phyloP scores from a whole-genome alignment of 371 early-diverging fungal genomes.

The Caulochytrium protostelioides region DNA sequence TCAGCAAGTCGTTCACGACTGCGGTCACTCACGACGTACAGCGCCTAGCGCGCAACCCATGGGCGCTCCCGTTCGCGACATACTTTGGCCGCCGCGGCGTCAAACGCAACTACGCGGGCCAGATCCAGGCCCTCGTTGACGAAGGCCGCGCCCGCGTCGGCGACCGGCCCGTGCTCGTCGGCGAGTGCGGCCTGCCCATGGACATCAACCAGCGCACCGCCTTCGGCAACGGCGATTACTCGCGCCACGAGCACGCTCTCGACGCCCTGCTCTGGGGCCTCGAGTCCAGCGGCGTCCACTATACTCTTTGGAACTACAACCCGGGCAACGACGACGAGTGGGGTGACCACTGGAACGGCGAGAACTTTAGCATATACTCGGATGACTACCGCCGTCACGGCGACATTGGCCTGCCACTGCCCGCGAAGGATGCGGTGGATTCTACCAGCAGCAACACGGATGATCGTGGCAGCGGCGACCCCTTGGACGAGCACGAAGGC shows the following conservation, averaged over 20 bases:
- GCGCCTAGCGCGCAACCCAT: constrained; percentile 38
- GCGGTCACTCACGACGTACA: constrained; percentile 55
- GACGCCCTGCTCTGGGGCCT: constrained; percentile 45
- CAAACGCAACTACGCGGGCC: constrained; percentile 46
- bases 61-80: constrained; percentile 42
- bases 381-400: constrained; percentile 2
- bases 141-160: constrained; percentile 40
- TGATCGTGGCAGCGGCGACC: not conserved
- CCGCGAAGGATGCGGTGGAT: constrained; percentile 4
- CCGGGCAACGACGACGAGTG: constrained; percentile 47
- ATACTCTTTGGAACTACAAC: constrained; percentile 70
- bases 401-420: no score
- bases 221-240: constrained; percentile 43
- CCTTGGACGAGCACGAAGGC: not conserved
- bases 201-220: constrained; percentile 50
- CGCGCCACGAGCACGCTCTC: constrained; percentile 40
- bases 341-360: constrained; percentile 77
- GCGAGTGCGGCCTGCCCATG: constrained; percentile 72
- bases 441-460: not conserved
- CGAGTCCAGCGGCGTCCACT: constrained; percentile 40
- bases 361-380: constrained; percentile 61
- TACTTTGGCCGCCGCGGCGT: constrained; percentile 61
- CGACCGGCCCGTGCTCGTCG: constrained; percentile 38
- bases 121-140: constrained; percentile 40
- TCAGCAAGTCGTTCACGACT: constrained; percentile 49